Percentiles rank a stretch among this genome's conserved stretches.
Evolutionary conservation across 257 asterid genomes (phyloP).

Genomic region (Forsythia viridissima): DNA sequence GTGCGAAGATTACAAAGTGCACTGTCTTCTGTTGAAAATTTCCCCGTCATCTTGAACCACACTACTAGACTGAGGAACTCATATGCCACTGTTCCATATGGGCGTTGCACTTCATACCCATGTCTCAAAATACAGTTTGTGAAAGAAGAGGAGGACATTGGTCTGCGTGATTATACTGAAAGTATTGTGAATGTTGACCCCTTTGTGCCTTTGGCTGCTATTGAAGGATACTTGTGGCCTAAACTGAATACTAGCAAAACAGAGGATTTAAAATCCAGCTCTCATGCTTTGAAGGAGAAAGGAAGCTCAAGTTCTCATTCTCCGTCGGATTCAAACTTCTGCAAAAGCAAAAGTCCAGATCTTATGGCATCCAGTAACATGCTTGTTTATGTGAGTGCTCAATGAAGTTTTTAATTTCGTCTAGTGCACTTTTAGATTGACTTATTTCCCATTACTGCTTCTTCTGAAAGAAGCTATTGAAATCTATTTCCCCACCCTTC

Average conservation of each 20-base stretch:
- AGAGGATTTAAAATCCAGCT: constrained; percentile 29
- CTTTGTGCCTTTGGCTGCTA: constrained; percentile 63
- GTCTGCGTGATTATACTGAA: constrained; percentile 51
- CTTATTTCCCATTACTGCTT: background rate
- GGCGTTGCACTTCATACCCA: constrained; percentile 67
- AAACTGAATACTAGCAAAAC: constrained; percentile 47
- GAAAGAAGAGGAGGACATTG: constrained; percentile 58
- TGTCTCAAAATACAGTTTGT: constrained; percentile 78
- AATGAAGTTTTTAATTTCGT: too few relatives aligned
- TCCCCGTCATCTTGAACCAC: constrained; percentile 69
- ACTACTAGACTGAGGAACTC: constrained; percentile 56
- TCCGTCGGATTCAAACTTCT: constrained; percentile 43
- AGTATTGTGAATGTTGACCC: constrained; percentile 82
- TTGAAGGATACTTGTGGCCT: constrained; percentile 68
- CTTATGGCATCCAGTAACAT: constrained; percentile 34
- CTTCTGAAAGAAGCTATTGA: background rate
- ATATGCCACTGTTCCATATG: constrained; percentile 73
- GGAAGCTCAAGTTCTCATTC: constrained; percentile 37
- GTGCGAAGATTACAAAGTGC: constrained; percentile 67
- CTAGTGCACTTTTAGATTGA: background rate
- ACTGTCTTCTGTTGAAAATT: constrained; percentile 75
- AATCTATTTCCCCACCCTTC: background rate
- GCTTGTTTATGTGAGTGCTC: constrained; percentile 33
- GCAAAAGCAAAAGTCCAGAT: constrained; percentile 42
- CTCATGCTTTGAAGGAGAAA: constrained; percentile 37